Conservation (phyloP, 768 basidiomycete species). For the Hygrocybe punicea region DNA sequence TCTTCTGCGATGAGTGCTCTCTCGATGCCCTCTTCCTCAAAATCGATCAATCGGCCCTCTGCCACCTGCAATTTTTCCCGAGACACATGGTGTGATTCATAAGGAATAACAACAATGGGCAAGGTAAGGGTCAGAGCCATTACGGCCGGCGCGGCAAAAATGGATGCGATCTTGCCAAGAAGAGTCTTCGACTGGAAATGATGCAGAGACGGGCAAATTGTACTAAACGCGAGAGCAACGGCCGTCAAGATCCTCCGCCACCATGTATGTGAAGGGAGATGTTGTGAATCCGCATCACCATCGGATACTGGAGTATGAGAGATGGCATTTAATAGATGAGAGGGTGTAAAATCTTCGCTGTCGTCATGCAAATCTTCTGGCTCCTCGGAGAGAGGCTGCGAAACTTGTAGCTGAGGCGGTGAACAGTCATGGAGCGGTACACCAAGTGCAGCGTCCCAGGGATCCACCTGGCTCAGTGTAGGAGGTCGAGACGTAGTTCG, state of each 20-base stretch:
- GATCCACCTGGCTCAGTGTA: slow-evolving; percentile 36
- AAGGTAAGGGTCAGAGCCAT: slow-evolving; percentile 82
- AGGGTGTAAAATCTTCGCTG: slow-evolving; percentile 21
- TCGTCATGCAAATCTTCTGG: slow-evolving; percentile 13
- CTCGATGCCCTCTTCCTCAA: slow-evolving; percentile 75
- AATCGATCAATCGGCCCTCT: slow-evolving; percentile 55
- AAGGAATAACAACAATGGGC: slow-evolving; percentile 78
- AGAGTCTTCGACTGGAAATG: slow-evolving; percentile 67
- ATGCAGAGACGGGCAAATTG: slow-evolving; percentile 83
- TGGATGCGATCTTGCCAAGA: slow-evolving; percentile 64
- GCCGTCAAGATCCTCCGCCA: slow-evolving; percentile 38
- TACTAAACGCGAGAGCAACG: slow-evolving; percentile 47
- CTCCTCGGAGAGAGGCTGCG: slow-evolving; percentile 23
- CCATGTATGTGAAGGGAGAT: slow-evolving; percentile 40
- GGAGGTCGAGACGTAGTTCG: slow-evolving; percentile 15
- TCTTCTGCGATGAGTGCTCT: slow-evolving; percentile 70
- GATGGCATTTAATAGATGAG: slow-evolving; percentile 63
- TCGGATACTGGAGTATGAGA: slow-evolving; percentile 50
- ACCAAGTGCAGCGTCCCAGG: slow-evolving; percentile 51
- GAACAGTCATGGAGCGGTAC: slow-evolving; percentile 52
- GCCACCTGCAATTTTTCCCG: slow-evolving; percentile 41
- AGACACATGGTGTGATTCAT: slow-evolving; percentile 21
- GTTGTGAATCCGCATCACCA: slow-evolving; percentile 44
- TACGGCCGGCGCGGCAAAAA: slow-evolving; percentile 86
- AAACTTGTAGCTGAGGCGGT: slow-evolving; percentile 24